Conservation (phyloP, 495 filamentous ascomycete species). For the Achaetomiella virescens region DNA sequence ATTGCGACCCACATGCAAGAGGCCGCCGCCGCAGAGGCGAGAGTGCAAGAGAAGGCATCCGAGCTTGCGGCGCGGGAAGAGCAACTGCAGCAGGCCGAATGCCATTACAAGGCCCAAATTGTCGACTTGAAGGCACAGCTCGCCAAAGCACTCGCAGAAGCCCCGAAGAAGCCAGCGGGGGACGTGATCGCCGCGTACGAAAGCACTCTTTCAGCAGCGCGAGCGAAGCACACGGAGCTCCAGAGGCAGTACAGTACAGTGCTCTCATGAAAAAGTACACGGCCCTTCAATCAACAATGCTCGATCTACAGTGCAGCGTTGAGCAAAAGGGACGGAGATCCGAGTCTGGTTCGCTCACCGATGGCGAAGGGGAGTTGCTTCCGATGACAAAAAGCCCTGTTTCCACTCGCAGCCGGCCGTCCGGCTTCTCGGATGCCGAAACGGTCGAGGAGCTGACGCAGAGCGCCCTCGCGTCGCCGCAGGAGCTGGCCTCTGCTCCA, state of each 20-base stretch:
- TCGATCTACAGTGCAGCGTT: conserved; percentile 29
- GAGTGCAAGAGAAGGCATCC: conserved; percentile 46
- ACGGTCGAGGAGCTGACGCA: conserved; percentile 25
- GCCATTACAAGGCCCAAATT: conserved; percentile 41
- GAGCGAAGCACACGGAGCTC: conserved; percentile 38
- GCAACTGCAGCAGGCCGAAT: conserved; percentile 42
- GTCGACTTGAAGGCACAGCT: conserved; percentile 36
- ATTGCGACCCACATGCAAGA: conserved; percentile 45
- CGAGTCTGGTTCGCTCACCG: background rate
- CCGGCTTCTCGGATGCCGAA: conserved; percentile 35
- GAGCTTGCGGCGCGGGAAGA: conserved; percentile 48
- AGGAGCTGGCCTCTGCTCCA: conserved; percentile 23
- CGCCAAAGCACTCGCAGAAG: conserved; percentile 36
- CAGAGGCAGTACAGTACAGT: conserved; percentile 36
- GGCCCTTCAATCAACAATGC: conserved; percentile 30
- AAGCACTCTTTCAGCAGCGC: conserved; percentile 31
- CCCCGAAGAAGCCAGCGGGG: conserved; percentile 34
- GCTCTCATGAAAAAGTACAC: conserved; percentile 39
- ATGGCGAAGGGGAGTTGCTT: conserved; percentile 3
- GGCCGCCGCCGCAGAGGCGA: conserved; percentile 45
- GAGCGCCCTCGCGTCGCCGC: conserved; percentile 30
- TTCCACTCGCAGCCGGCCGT: conserved; percentile 19
- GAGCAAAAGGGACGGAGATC: conserved; percentile 8
- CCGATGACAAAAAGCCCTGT: conserved; percentile 12
- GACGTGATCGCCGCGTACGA: conserved; percentile 33